Evolutionary conservation across 2,329 filamentous ascomycete genomes (phyloP).

Genomic region (Colletotrichum siamense): DNA sequence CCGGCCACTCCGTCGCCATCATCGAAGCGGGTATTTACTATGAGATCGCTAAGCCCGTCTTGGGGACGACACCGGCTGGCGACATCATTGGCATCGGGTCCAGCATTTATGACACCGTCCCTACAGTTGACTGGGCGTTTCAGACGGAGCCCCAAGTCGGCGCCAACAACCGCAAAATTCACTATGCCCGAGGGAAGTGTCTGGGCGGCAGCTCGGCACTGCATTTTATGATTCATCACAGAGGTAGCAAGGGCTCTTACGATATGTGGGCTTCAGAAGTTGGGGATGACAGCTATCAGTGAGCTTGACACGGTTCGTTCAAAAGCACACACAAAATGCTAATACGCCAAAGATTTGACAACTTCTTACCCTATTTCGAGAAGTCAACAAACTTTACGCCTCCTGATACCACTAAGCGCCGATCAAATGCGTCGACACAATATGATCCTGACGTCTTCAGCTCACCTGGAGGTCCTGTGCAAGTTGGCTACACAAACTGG

Average conservation of each 20-base stretch:
- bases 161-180: constrained; percentile 29
- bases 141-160: constrained; percentile 29
- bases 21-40: constrained; percentile 42
- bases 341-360: constrained; percentile 15
- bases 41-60: constrained; percentile 32
- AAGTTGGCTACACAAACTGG: constrained; percentile 30
- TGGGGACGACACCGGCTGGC: constrained; percentile 25
- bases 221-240: constrained; percentile 34
- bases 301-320: not conserved
- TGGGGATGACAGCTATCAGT: constrained; percentile 32
- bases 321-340: not conserved
- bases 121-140: constrained; percentile 34
- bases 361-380: constrained; percentile 35
- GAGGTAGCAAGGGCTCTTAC: constrained; percentile 26
- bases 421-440: constrained; percentile 25
- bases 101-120: constrained; percentile 15
- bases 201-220: constrained; percentile 33
- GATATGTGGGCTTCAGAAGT: constrained; percentile 36
- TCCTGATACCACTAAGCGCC: constrained; percentile 21
- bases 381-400: constrained; percentile 36
- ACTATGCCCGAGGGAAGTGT: constrained; percentile 41
- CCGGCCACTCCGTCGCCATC: constrained; percentile 35
- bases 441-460: constrained; percentile 27
- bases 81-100: not conserved
- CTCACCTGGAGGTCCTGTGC: constrained; percentile 31